These are phyloP conservation scores for Mrakia blollopis DNA, from an alignment of 768 basidiomycete species.

Conservation along the genomic window DNA sequence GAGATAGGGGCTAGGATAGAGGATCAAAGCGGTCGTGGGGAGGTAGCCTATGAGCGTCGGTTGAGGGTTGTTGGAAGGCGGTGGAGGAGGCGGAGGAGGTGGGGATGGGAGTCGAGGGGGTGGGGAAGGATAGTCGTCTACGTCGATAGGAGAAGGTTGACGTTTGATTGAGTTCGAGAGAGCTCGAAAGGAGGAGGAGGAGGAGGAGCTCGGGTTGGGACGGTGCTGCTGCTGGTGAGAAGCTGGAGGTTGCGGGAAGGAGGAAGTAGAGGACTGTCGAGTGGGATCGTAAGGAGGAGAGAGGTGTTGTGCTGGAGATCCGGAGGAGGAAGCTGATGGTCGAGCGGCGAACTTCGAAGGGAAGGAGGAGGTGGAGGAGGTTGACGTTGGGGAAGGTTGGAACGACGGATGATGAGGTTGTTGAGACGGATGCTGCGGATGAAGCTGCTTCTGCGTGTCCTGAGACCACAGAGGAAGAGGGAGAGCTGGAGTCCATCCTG, in stretches of 20 bases:
- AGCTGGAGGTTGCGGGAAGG: background rate
- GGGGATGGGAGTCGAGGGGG: background rate
- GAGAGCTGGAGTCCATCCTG: background rate
- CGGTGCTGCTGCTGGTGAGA: background rate
- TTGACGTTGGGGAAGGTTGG: background rate
- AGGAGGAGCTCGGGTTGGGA: background rate
- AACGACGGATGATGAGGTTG: background rate
- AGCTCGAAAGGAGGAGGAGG: conserved; percentile 5
- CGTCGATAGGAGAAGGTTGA: conserved; percentile 21
- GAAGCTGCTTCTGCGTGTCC: too few species aligned
- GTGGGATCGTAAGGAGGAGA: background rate
- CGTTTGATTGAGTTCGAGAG: background rate
- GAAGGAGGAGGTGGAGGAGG: conserved; percentile 8
- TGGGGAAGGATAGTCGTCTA: conserved; percentile 21
- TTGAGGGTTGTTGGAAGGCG: background rate
- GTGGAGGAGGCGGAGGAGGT: background rate
- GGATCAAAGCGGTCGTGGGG: conserved; percentile 27
- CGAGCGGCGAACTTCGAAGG: background rate
- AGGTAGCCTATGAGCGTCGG: conserved; percentile 24
- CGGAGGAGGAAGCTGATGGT: background rate
- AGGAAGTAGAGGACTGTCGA: background rate
- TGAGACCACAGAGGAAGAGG: background rate
- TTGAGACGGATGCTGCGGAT: background rate
- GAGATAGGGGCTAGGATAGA: conserved; percentile 29
- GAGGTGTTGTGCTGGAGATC: background rate